These are phyloP conservation scores for Ustilago loliicola DNA, from an alignment of 1,284 basidiomycete species.

Conservation along the genomic window DNA sequence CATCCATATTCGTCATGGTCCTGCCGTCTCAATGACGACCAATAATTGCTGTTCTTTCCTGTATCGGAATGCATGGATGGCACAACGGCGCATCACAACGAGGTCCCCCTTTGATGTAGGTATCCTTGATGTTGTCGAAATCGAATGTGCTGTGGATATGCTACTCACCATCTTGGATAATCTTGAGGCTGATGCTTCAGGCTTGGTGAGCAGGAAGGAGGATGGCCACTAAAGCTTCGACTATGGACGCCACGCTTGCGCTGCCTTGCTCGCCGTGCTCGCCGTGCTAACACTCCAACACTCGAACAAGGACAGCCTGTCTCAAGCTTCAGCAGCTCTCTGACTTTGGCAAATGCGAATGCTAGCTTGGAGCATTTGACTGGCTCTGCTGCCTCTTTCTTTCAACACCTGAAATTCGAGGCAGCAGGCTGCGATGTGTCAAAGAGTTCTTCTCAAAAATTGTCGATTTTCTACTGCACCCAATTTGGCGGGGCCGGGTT, in stretches of 20 bases:
- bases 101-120: neutral
- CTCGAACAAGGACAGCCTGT: too few species aligned
- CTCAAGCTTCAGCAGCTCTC: too few species aligned
- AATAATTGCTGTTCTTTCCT: neutral
- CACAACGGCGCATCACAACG: slow-evolving; percentile 16
- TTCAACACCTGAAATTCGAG: too few species aligned
- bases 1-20: slow-evolving; percentile 1
- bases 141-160: neutral
- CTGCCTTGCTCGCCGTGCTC: neutral
- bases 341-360: neutral
- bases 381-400: too few species aligned
- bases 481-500: too few species aligned
- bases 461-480: too few species aligned
- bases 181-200: slow-evolving; percentile 55
- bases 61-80: slow-evolving; percentile 16
- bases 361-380: neutral
- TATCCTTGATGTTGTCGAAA: slow-evolving; percentile 10
- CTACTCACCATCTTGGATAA: slow-evolving; percentile 56
- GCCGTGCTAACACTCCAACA: too few species aligned
- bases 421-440: too few species aligned
- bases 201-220: slow-evolving; percentile 55
- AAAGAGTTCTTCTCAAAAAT: too few species aligned
- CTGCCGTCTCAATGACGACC: neutral
- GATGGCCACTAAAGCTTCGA: slow-evolving; percentile 22
- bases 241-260: slow-evolving; percentile 12